Evolutionary conservation across 2,329 filamentous ascomycete genomes (phyloP), one percentile per base, ranked within the genome.

Genomic region (Rasamsonia emersonii): DNA sequence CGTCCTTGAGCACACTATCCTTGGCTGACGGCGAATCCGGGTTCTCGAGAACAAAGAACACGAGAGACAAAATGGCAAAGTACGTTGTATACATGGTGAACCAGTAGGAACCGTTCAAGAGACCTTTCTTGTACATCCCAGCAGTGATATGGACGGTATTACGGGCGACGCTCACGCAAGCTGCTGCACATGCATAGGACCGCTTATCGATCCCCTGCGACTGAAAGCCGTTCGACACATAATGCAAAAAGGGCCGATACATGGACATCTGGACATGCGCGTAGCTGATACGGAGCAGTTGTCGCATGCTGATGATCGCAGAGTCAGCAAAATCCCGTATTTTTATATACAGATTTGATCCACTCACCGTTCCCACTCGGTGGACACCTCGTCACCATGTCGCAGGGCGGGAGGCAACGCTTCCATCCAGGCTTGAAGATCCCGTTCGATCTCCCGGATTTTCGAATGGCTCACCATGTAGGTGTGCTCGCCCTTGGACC

Each of bases 1-100:
- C 89, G 59, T 96, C 89, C 32, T 79, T 79, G 38, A 95, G 65
- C 14, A 95, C 81, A 14, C 59, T 57, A 40, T 93, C 86, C 31
- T 80, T 71, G 24, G 71, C 73, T 2, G 71, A 73, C 0, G 69
- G 60, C 31, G 68, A 75, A 35, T 76, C 70, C 1, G 73, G 74
- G 37, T 79, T 79, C 52, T 79, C 76, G 9, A 78, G 60, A 6
- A 76, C 73, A 44, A 75, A 79, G 45, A 76, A 79, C 7, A 79
- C 61, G 33, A 79, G 61, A 0, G 75, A 75, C 20, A 80, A 54
- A 35, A 79, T 77, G 9, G 76, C 72, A 50, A 79, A 79, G 51
- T 79, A 80, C 0, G 74, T 77, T 5, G 75, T 79, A 45, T 80
- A 79, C 72, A 79, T 79, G 28, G 73, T 71, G 41, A 79, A 79